These are phyloP conservation scores for Apiospora marii DNA, from an alignment of 2,329 filamentous ascomycete genomes.

Conservation along the genomic window DNA sequence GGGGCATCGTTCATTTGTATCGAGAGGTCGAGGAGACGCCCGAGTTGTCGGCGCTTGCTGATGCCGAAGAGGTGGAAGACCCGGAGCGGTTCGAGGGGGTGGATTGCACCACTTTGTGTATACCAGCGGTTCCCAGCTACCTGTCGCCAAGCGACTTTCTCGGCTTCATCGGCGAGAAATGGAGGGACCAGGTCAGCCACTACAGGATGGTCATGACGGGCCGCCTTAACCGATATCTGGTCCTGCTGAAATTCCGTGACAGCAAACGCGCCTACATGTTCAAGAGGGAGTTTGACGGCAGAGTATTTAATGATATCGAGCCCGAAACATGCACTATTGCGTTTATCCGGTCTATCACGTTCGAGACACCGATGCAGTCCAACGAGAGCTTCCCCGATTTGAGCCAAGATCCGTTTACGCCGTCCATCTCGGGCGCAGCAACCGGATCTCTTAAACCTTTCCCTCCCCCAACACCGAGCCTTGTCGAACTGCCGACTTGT, in stretches of 20 bases:
- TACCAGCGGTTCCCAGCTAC: constrained; percentile 93
- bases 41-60: constrained; percentile 51
- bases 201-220: constrained; percentile 94
- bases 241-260: constrained; percentile 91
- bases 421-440: constrained; percentile 50
- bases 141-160: constrained; percentile 90
- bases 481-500: constrained; percentile 93
- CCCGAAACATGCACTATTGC: constrained; percentile 95
- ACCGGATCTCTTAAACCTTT: constrained; percentile 62
- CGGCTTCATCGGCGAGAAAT: constrained; percentile 89
- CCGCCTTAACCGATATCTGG: constrained; percentile 89
- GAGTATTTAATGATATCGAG: constrained; percentile 92
- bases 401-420: constrained; percentile 70
- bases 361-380: constrained; percentile 68
- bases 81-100: constrained; percentile 41
- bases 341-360: constrained; percentile 91
- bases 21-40: constrained; percentile 81
- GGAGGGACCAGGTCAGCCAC: constrained; percentile 86
- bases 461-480: constrained; percentile 76
- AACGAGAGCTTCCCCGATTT: constrained; percentile 64
- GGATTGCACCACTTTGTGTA: constrained; percentile 89
- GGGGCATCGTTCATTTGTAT: constrained; percentile 95
- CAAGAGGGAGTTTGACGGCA: constrained; percentile 89
- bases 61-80: constrained; percentile 39
- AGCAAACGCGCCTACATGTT: constrained; percentile 78